Base-by-base conservation (phyloP, 441 rosid genomes). In the Pelargonium myrrhifolium region DNA sequence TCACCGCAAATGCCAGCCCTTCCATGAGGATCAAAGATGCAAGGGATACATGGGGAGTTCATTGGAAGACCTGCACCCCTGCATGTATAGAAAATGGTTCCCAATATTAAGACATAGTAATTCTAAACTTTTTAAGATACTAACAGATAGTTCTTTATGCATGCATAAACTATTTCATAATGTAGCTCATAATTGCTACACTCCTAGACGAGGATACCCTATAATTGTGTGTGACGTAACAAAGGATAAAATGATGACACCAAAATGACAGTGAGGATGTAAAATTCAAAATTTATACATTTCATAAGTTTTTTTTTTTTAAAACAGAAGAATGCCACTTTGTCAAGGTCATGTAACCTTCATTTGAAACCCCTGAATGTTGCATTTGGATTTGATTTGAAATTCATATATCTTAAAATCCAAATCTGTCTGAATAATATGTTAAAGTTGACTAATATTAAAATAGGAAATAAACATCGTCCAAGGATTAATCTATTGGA, bases 41-140 rank as follows among this genome's bases (percentile, higher is more conserved):
- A 91, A 60, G 95, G 90, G 35, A 79, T 49, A 60, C 89, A 71
- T 0, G 93, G 93, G 49, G 81, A 83, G 74, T 89, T 93, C 11
- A 76, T 87, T 2, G 99, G 96, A 68, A 88, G 86, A 66, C 97
- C 99, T 49, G 95, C 99, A 66, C 97, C 96, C 96, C 96, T 93
- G 76, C 69, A 70, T 20, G 35, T 43, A 39, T 59, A 3, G 14
- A 14, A 42, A 58, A 62, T 26, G 9, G 28, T 55, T 6, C 21
- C 0, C 20, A 55, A 64, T 11, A 63, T 42, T 12, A 42, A 8
- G 14, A 12, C 14, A 39, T 6, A 42, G 49, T 42, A 42, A 42
- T 42, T 12, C 10, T 9, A 12, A 14, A 47, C 53, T 47, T 47
- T 28, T 47, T 47, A 47, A 47, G 6, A 11, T 14, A 11, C n/a